Evolutionary conservation across 2,329 filamentous ascomycete species (phyloP).

Genomic region (Thelonectria olida): DNA sequence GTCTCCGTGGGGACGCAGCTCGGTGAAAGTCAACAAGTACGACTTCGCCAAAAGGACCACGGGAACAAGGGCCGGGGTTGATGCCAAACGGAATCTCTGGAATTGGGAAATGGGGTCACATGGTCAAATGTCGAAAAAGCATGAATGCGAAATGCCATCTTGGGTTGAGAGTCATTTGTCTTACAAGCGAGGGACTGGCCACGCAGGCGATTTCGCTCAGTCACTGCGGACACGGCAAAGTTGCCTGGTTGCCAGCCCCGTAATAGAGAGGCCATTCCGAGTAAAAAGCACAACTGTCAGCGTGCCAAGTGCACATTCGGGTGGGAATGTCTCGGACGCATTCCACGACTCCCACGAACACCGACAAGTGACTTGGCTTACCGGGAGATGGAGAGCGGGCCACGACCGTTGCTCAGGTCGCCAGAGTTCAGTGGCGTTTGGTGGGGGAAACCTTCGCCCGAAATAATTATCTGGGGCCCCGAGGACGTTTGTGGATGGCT

Average conservation of each 20-base stretch:
- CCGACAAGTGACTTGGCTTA: too few species aligned
- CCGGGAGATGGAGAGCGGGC: not conserved
- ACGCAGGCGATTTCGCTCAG: too few species aligned
- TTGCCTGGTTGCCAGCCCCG: not conserved
- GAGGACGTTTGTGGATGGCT: too few species aligned
- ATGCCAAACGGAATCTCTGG: not conserved
- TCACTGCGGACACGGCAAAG: not conserved
- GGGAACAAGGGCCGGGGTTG: too few species aligned
- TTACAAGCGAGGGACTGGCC: not conserved
- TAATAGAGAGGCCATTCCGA: not conserved
- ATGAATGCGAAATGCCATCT: not conserved
- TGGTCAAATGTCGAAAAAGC: not conserved
- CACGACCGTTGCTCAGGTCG: not conserved
- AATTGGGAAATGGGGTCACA: not conserved
- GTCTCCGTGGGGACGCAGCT: not conserved
- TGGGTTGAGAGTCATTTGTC: conserved; percentile 8
- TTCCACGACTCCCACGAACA: conserved; percentile 5
- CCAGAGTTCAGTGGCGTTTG: not conserved
- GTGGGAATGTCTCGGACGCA: not conserved
- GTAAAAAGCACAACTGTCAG: conserved; percentile 3
- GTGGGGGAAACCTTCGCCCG: not conserved
- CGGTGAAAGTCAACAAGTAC: not conserved
- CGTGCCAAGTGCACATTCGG: not conserved
- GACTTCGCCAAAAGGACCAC: not conserved
- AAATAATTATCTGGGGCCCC: too few species aligned